These are phyloP conservation scores for Trichomonascus vanleenenianus DNA, from an alignment of 805 yeast species.

Conservation along the genomic window DNA sequence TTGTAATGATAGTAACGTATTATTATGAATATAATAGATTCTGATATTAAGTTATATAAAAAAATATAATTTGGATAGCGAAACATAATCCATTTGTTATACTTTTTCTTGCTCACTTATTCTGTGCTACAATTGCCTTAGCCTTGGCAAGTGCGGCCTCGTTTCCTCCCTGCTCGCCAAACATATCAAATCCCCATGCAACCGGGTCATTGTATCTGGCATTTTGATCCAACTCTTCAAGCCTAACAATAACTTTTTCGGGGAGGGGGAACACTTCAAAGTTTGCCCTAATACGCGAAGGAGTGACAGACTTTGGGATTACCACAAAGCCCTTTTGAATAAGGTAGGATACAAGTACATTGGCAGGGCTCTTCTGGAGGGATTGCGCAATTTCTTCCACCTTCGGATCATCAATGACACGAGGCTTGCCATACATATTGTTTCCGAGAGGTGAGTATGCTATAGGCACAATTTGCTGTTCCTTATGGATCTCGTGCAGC, in stretches of 20 bases:
- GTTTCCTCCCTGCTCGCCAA: conserved; percentile 21
- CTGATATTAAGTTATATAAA: too few relatives aligned
- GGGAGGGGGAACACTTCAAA: conserved; percentile 33
- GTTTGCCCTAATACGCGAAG: conserved; percentile 54
- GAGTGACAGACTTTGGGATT: conserved; percentile 71
- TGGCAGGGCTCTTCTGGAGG: conserved; percentile 51
- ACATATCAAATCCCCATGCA: conserved; percentile 25
- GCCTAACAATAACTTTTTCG: conserved; percentile 31
- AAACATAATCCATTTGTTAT: too few relatives aligned
- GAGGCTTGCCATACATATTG: conserved; percentile 2
- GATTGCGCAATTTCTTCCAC: conserved; percentile 46
- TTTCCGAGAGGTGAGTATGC: conserved; percentile 74
- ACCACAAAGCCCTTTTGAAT: conserved; percentile 65
- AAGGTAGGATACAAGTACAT: conserved; percentile 71
- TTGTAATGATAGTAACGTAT: too few relatives aligned
- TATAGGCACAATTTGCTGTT: conserved; percentile 49
- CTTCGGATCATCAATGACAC: conserved; percentile 42
- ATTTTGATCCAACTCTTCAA: conserved; percentile 18
- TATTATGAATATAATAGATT: too few relatives aligned
- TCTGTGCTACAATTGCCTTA: conserved; percentile 13
- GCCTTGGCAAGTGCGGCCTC: conserved; percentile 16
- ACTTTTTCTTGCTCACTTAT: conserved; percentile 10
- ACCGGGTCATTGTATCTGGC: conserved; percentile 24
- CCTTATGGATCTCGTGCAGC: conserved; percentile 43
- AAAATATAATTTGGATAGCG: too few relatives aligned